Percentiles rank a stretch among this genome's conserved stretches.
These are phyloP conservation scores for Nadsonia starkeyi-henricii DNA, from an alignment of 1,139 yeast species.

Conservation along the genomic window DNA sequence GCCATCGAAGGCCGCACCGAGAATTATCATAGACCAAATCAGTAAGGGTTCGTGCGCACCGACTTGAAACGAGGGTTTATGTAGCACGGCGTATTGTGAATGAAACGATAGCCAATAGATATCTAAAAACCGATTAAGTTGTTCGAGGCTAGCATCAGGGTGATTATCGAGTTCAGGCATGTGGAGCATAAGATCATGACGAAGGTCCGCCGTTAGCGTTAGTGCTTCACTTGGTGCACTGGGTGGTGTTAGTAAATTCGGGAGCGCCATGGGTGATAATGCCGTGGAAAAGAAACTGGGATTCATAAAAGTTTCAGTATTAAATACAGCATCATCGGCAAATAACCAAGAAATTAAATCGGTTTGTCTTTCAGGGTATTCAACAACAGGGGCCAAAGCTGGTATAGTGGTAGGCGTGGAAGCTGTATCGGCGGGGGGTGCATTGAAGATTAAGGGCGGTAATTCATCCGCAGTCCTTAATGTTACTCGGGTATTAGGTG, in stretches of 20 bases:
- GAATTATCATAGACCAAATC: slow-evolving; percentile 40
- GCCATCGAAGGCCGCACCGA: slow-evolving; percentile 35
- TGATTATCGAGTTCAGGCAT: not conserved
- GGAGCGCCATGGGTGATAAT: slow-evolving; percentile 21
- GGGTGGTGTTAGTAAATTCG: slow-evolving; percentile 21
- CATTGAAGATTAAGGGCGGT: too few relatives aligned
- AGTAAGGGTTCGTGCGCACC: slow-evolving; percentile 38
- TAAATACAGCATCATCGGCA: slow-evolving; percentile 12
- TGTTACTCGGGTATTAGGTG: too few relatives aligned
- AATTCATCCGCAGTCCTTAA: too few relatives aligned
- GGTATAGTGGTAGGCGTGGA: slow-evolving; percentile 8
- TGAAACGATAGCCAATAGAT: slow-evolving; percentile 41
- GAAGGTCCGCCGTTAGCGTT: not conserved
- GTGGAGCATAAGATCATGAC: not conserved
- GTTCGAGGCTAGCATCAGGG: not conserved
- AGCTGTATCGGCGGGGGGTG: too few relatives aligned
- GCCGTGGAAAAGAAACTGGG: slow-evolving; percentile 8
- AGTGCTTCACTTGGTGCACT: slow-evolving; percentile 15
- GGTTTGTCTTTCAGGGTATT: slow-evolving; percentile 7
- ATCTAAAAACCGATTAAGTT: not conserved
- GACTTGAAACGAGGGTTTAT: slow-evolving; percentile 49
- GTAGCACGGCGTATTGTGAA: slow-evolving; percentile 47
- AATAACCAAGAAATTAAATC: slow-evolving; percentile 15
- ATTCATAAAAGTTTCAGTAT: slow-evolving; percentile 8
- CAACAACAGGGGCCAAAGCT: not conserved